Evolutionary conservation across 2,329 filamentous ascomycete genomes (phyloP), one percentile per base, ranked within the genome.

Genomic region (Fusarium euwallaceae): DNA sequence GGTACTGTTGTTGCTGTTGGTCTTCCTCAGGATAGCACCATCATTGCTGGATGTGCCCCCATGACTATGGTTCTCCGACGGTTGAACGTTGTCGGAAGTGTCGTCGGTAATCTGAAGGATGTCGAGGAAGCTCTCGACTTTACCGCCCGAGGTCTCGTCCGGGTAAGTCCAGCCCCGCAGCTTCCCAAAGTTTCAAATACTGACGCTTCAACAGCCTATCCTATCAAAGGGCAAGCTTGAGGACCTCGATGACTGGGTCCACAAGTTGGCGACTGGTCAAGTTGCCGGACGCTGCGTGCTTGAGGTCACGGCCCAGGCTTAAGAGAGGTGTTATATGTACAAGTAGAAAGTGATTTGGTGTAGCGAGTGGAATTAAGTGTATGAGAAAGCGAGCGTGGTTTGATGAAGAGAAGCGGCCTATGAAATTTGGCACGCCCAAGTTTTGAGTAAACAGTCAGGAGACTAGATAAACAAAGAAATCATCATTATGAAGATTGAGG

Each of bases 1-100:
- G 95, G 95, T 56, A 90, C 91, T 11, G 92, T 97, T 75, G 89
- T 97, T 60, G 95, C 93, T 81, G 95, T 98, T 76, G 95, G 95
- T 76, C 87, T 98, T 22, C 95, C 95, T 0, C 64, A 75, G 1
- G 77, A 79, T 11, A 39, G 32, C 2, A 76, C 67, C 1, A 56
- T 79, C 0, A 53, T 79, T 6, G 78, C 77, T 14, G 78, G 77
- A 0, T 73, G 70, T 16, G 65, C 77, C 0, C 77, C 78, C 0
- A 73, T 78, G 29, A 53, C 70, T 0, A 61, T 79, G 36, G 72
- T 65, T 1, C 22, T 78, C 2, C 61, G 71, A 12, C 65, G 76
- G 0, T 34, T 79, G 41, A 79, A 79, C 24, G 66, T 79, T 4
- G 73, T 79, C 0, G 78, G 78, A 9, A 79, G 78, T 34, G 71